phyloP scores from a whole-genome alignment of 805 yeast genomes.

The Metschnikowia sp. region DNA sequence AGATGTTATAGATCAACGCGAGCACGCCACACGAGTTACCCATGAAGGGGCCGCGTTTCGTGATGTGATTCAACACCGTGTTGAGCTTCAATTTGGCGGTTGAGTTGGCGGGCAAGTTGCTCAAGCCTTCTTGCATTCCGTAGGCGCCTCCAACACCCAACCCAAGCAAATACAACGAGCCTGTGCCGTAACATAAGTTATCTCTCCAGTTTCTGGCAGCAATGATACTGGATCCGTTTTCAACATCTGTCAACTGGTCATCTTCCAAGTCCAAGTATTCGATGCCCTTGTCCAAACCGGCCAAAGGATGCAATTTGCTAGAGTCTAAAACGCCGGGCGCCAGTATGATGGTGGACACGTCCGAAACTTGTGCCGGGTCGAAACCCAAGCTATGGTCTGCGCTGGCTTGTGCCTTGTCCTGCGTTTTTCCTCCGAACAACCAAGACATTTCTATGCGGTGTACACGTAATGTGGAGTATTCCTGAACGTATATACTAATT shows the following conservation, averaged over 20 bases:
- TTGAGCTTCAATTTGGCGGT: slow-evolving; percentile 81
- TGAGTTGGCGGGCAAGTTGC: slow-evolving; percentile 68
- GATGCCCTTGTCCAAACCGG: slow-evolving; percentile 84
- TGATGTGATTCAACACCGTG: slow-evolving; percentile 85
- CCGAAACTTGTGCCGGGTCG: slow-evolving; percentile 62
- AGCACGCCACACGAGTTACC: slow-evolving; percentile 96
- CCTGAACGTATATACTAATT: not conserved
- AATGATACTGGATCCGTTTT: slow-evolving; percentile 84
- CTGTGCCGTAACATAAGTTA: slow-evolving; percentile 96
- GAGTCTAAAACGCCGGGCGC: slow-evolving; percentile 65
- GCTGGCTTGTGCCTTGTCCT: slow-evolving; percentile 19
- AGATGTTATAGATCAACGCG: slow-evolving; percentile 82
- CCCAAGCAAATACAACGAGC: slow-evolving; percentile 84
- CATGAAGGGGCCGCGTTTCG: slow-evolving; percentile 92
- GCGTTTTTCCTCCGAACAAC: slow-evolving; percentile 43
- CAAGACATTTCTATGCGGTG: slow-evolving; percentile 38
- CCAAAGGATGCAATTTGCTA: slow-evolving; percentile 80
- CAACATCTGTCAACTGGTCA: slow-evolving; percentile 62
- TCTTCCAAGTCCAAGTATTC: slow-evolving; percentile 91
- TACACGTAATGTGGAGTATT: not conserved
- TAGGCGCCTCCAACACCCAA: slow-evolving; percentile 86
- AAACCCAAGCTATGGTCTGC: slow-evolving; percentile 48
- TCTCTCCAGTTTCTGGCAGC: slow-evolving; percentile 98
- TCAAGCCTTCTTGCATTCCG: slow-evolving; percentile 85
- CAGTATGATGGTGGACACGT: slow-evolving; percentile 59